phyloP scores from a whole-genome alignment of 441 rosid species.

The Aleurites moluccanus region DNA sequence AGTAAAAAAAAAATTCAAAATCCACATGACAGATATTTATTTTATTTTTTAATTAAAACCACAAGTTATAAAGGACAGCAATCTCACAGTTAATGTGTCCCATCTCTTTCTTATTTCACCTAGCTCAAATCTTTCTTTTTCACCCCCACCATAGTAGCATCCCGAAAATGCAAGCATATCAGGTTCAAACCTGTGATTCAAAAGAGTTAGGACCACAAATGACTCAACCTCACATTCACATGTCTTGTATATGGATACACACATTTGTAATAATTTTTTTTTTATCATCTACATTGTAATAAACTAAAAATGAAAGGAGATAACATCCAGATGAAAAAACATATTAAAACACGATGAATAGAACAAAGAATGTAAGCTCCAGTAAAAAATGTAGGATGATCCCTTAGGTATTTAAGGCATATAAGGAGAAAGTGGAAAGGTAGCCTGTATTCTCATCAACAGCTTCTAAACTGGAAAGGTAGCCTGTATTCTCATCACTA shows the following conservation, averaged over 20 bases:
- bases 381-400: neutral
- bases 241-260: neutral
- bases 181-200: slow-evolving; percentile 81
- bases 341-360: neutral
- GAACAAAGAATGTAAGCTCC: neutral
- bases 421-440: neutral
- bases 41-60: slow-evolving; percentile 2
- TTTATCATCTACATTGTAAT: neutral
- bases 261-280: no score
- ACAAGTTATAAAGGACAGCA: slow-evolving; percentile 19
- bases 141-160: slow-evolving; percentile 98
- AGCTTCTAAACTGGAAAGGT: no score
- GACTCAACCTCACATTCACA: neutral
- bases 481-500: neutral
- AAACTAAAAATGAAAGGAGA: neutral
- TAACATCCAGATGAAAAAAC: neutral
- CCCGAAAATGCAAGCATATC: slow-evolving; percentile 99
- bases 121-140: slow-evolving; percentile 84
- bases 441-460: no score
- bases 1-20: neutral
- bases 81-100: slow-evolving; percentile 93
- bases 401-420: no score
- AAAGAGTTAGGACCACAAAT: slow-evolving; percentile 22
- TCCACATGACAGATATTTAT: neutral
- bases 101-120: slow-evolving; percentile 93